Percentiles rank a stretch among this genome's conserved stretches.
These are phyloP conservation scores for Lactifluus hygrophoroides DNA, from an alignment of 768 basidiomycete genomes.

Conservation along the genomic window DNA sequence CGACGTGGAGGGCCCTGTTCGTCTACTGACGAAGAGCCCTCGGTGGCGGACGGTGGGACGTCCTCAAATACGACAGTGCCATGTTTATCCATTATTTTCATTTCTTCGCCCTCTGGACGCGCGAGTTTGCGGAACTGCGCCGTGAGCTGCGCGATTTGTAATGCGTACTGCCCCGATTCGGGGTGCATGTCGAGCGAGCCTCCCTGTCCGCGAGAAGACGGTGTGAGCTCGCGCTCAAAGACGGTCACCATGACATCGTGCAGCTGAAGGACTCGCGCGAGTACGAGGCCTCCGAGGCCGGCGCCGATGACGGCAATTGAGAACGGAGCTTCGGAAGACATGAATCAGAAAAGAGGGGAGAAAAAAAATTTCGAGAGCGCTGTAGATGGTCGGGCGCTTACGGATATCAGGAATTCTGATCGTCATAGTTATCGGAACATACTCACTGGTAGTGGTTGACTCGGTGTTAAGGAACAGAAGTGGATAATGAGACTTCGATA, in stretches of 20 bases:
- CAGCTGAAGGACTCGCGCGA: slow-evolving; percentile 58
- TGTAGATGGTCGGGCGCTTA: not conserved
- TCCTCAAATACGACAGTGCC: not conserved
- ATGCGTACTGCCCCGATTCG: not conserved
- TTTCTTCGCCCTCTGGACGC: slow-evolving; percentile 1
- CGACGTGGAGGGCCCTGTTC: not conserved
- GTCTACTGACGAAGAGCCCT: not conserved
- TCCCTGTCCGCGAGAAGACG: slow-evolving; percentile 6
- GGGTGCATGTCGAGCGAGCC: slow-evolving; percentile 49
- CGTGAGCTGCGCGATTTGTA: slow-evolving; percentile 1
- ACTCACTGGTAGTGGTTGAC: not conserved
- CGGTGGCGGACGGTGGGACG: not conserved
- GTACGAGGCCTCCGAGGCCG: slow-evolving; percentile 39
- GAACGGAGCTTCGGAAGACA: slow-evolving; percentile 2
- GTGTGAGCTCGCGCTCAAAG: slow-evolving; percentile 48
- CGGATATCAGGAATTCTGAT: not conserved
- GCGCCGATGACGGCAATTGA: slow-evolving; percentile 12
- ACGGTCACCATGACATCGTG: slow-evolving; percentile 56
- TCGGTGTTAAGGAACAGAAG: not conserved
- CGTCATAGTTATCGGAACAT: not conserved
- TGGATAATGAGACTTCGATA: too few relatives aligned
- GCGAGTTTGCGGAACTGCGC: slow-evolving; percentile 3
- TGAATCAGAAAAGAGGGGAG: not conserved
- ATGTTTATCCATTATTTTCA: not conserved
- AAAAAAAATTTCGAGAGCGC: not conserved